Evolutionary conservation across 2,329 filamentous ascomycete species (phyloP), one percentile per base, ranked within the genome.

Genomic region (Blastomyces gilchristii): DNA sequence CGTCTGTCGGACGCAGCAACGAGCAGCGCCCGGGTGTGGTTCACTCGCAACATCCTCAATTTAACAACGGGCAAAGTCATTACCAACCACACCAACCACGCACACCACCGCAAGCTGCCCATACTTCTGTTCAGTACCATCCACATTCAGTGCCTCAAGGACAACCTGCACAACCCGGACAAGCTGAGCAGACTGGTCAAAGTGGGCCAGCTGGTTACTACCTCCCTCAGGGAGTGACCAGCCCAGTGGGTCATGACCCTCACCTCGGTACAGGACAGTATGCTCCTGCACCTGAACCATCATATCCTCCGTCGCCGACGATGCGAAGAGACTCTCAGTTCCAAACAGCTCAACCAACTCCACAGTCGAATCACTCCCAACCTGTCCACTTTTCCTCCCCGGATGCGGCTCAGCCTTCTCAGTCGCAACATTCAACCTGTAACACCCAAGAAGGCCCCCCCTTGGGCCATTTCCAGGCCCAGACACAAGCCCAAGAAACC

Each of bases 341-440:
- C 49, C 69, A 69, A 57, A 58, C 64, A 31, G 31, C 74, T 2
- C 62, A 56, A 31, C 25, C 54, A 18, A 58, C 47, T 18, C 63
- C 58, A 31, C 22, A 45, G 18, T 22, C 53, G n/a, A 62, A 60
- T 43, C 54, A 62, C 25, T 49, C 62, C 37, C 52, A 58, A 22
- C n/a, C 43, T 62, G 18, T 34, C 56, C 16, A 39, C 9, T 47
- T 31, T 43, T 28, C 59, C 11, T n/a, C 47, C 7, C 31, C n/a
- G 11, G 59, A 61, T 14, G n/a, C 28, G n/a, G 8, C 76, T 7
- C 60, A 31, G 8, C 18, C 52, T 47, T 72, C 73, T 12, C 76
- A 76, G 64, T 74, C 74, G 16, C 70, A 72, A 67, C 76, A 78
- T 63, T 77, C 78, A 64, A 76, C 78, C 14, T 58, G 45, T 43